A percentile compares a stretch with the other conserved stretches of the same genome.
Evolutionary conservation across 73 alveolate genomes (phyloP).

Genomic region (Paramecium tetraurelia): DNA sequence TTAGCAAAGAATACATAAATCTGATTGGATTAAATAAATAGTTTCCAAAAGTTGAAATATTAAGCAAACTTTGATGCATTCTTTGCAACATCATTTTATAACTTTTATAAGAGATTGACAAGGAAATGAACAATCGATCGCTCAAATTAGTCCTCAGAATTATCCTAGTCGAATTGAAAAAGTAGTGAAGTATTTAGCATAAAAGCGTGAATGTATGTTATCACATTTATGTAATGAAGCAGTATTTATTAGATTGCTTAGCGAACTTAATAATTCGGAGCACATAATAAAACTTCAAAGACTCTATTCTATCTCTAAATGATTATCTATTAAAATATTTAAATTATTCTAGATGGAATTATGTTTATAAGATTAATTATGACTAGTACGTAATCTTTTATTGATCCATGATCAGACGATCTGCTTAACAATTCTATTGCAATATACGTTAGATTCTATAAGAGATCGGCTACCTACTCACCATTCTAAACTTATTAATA

Average conservation of each 20-base stretch:
- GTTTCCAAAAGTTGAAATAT: not conserved
- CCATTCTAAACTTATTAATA: not conserved
- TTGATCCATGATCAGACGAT: not conserved
- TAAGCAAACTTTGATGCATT: not conserved
- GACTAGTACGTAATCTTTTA: not conserved
- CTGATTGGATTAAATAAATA: not conserved
- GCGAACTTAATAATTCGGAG: not conserved
- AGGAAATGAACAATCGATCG: not conserved
- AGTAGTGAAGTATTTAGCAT: not conserved
- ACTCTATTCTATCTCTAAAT: not conserved
- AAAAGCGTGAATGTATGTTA: not conserved
- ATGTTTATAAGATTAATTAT: not conserved
- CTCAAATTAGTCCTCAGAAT: not conserved
- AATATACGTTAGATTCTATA: not conserved
- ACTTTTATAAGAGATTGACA: not conserved
- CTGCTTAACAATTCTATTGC: not conserved
- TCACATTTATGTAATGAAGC: slow-evolving; percentile 12
- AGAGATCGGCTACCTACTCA: not conserved
- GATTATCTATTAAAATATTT: not conserved
- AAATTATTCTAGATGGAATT: not conserved
- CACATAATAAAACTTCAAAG: not conserved
- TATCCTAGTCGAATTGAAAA: not conserved
- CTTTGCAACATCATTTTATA: not conserved
- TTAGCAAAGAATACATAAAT: not conserved
- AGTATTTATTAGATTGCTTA: not conserved